Evolutionary conservation across 2,329 filamentous ascomycete genomes (phyloP).

Genomic region (Aspergillus bombycis): DNA sequence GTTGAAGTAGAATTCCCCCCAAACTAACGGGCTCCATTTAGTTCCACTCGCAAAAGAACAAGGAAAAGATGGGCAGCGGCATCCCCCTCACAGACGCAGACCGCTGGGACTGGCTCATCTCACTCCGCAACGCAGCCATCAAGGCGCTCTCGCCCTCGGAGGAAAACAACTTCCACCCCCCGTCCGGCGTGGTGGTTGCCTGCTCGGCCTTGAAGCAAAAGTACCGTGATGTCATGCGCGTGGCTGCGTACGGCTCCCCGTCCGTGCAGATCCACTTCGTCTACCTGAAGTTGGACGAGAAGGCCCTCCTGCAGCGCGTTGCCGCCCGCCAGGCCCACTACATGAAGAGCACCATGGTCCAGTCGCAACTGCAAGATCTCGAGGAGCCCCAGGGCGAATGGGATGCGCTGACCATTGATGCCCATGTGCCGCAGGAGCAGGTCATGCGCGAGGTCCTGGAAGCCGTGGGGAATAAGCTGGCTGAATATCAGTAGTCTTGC

Average conservation of each 20-base stretch:
- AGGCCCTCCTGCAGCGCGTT: constrained; percentile 75
- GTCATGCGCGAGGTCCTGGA: constrained; percentile 65
- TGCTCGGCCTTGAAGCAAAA: constrained; percentile 96
- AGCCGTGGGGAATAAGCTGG: constrained; percentile 60
- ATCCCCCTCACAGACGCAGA: constrained; percentile 88
- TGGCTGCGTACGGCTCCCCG: constrained; percentile 74
- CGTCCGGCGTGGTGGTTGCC: constrained; percentile 83
- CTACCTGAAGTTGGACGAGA: constrained; percentile 79
- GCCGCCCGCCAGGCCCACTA: constrained; percentile 78
- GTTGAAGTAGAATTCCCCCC: too few species aligned
- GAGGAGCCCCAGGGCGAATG: constrained; percentile 77
- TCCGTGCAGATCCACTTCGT: constrained; percentile 86
- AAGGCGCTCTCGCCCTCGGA: constrained; percentile 51
- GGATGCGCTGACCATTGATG: constrained; percentile 73
- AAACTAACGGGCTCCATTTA: constrained; percentile 25
- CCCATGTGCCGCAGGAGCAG: constrained; percentile 54
- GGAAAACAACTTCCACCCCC: constrained; percentile 50
- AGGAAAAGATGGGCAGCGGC: constrained; percentile 87
- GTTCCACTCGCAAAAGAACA: constrained; percentile 66
- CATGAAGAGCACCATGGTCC: constrained; percentile 95
- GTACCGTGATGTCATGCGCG: constrained; percentile 89
- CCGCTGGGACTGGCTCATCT: constrained; percentile 95
- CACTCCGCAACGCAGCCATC: constrained; percentile 66
- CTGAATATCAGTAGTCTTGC: constrained; percentile 38
- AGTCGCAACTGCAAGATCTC: constrained; percentile 85